Base-by-base conservation (phyloP, 2,329 filamentous ascomycete genomes). In the Pseudogymnoascus sp. region DNA sequence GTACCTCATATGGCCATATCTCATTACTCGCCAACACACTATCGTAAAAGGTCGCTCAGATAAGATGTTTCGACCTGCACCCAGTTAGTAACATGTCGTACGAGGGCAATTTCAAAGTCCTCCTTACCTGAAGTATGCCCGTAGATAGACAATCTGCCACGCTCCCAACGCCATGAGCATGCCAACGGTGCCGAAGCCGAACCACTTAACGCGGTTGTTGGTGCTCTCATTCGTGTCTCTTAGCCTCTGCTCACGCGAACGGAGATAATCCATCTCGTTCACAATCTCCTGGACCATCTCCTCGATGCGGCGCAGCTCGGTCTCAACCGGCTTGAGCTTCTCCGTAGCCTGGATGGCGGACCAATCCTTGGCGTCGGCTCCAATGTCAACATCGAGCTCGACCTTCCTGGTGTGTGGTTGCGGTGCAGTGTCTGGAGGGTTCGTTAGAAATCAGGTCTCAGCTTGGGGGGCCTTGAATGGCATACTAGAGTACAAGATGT, bases 181-280 rank as follows among this genome's bases (percentile, higher is more conserved):
- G 64, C 91, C 88, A 78, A 96, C 97, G 28, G 93, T 97, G 66
- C 87, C 85, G 74, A 97, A 86, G 57, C 93, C 93, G 76, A 99
- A 99, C 91, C 91, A 97, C 81, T 97, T 99, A 71, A 99, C 94
- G 63, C 94, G 85, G 77, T 89, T 94, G 78, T 99, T 99, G 67
- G 94, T 99, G 81, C 93, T 97, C 87, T 99, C 94, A 76, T 99
- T 99, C 68, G 94, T 99, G 78, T 99, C 93, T 74, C 94, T 83
- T 69, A 99, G 83, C 80, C 91, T 96, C 83, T 96, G 91, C 81
- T 99, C 94, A 69, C 94, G 85, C 38, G 76, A 70, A 67, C 94
- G 85, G 69, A 99, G 84, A 78, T 97, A 99, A 66, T 97, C 93
- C 93, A 99, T 96, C 81, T 97, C 93, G 65, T 76, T 76, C 57